Evolutionary conservation across 1,284 basidiomycete species (phyloP), one percentile per base, ranked within the genome.

Genomic region (Cryptococcus floricola): DNA sequence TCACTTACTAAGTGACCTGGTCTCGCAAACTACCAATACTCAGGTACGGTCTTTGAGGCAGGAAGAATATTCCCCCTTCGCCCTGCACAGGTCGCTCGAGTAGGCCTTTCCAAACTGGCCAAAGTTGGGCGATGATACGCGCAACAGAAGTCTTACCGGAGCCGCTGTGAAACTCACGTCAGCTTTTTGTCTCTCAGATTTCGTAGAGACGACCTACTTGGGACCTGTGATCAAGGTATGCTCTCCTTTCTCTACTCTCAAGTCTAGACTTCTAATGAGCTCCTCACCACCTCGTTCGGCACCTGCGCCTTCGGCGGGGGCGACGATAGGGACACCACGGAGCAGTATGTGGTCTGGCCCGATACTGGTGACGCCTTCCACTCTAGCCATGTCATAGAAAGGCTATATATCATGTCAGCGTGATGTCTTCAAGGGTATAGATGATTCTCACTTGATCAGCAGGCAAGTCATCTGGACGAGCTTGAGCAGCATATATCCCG

Each of bases 101-200:
- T 79, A 74, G 67, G 61, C 66, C 69, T 52, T 63, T 79, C 76
- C 74, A 63, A 75, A 85, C 68, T 71, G 83, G 64, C 94, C 94
- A 98, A 3, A 98, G 79, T 7, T 91, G 89, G 1, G 91, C 91
- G 4, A 97, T 79, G 8, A 98, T 88, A 9, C 94, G 83, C 1
- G 93, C 92, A 34, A 98, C 85, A 5, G 91, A 86, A 0, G 92
- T 95, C 80, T 98, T 98, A 0, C 95, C 95, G 1, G 95, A 90
- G 0, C 91, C 90, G 63, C 91, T 92, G 54, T 25, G 38, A 5
- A 12, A 48, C 16, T 16, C 3, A 34, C 28, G 49, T 59, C 42
- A 58, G 50, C 31, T n/a, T 6, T 39, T n/a, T 48, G 16, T 28
- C 19, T 18, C 25, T 25, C 19, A 46, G 1, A 39, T 27, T 13